These are phyloP conservation scores for Cenchrus americanus DNA, from an alignment of 176 grass and related monocot species.

Conservation along the genomic window DNA sequence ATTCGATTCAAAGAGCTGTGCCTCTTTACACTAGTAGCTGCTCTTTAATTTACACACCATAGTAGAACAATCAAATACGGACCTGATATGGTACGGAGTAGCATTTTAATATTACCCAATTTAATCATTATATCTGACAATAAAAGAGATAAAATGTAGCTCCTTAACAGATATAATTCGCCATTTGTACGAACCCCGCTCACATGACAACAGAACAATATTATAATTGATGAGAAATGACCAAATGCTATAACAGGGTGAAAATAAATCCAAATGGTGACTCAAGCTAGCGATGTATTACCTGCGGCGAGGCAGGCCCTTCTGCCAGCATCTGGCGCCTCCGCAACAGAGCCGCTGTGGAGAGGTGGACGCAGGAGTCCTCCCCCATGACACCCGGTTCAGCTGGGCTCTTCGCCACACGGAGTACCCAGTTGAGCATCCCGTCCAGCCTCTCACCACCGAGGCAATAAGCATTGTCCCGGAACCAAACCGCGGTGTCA, in stretches of 20 bases:
- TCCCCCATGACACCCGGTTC: neutral
- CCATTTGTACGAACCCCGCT: neutral
- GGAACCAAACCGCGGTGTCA: neutral
- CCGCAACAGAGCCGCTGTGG: neutral
- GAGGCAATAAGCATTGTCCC: neutral
- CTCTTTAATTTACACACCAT: too few relatives aligned
- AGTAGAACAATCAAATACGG: neutral
- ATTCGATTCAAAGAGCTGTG: neutral
- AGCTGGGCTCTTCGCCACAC: neutral
- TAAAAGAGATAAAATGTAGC: neutral
- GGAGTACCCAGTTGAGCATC: neutral
- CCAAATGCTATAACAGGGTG: neutral
- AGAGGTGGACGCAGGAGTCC: neutral
- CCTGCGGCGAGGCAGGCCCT: slow-evolving; percentile 28
- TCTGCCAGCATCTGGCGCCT: slow-evolving; percentile 13
- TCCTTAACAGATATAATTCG: neutral
- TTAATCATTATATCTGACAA: neutral
- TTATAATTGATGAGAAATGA: neutral
- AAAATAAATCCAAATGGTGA: neutral
- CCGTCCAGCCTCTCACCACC: neutral
- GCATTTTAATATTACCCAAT: neutral
- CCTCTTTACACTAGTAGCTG: neutral
- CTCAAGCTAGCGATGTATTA: neutral
- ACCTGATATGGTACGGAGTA: neutral
- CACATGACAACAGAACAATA: neutral